Evolutionary conservation across 345 rosid species (phyloP).

Genomic region (Excoecaria agallocha): DNA sequence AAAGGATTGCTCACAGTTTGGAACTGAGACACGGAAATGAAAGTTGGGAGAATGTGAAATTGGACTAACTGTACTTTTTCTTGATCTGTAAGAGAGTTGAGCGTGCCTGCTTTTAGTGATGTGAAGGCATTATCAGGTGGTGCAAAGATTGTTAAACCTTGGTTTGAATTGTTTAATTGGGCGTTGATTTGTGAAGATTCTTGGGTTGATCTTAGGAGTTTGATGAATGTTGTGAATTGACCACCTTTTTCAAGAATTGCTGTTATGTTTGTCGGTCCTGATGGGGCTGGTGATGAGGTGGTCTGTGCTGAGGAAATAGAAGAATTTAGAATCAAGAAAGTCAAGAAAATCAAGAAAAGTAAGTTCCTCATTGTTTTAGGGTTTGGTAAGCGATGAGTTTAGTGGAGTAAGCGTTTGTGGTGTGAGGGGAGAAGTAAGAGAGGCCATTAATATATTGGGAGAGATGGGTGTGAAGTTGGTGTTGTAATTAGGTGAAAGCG

Average conservation of each 20-base stretch:
- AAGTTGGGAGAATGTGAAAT: constrained; percentile 69
- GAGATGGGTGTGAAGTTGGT: constrained; percentile 19
- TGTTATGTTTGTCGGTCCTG: constrained; percentile 68
- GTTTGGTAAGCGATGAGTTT: neutral
- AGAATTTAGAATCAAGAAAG: constrained; percentile 32
- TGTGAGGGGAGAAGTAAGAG: neutral
- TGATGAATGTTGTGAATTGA: constrained; percentile 61
- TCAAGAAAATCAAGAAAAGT: constrained; percentile 28
- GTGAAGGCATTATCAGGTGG: constrained; percentile 75
- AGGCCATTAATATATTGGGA: constrained; percentile 15
- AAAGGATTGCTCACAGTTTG: constrained; percentile 88
- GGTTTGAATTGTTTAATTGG: constrained; percentile 63
- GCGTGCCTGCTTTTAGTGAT: constrained; percentile 59
- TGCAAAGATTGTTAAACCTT: constrained; percentile 76
- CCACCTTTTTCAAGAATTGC: constrained; percentile 76
- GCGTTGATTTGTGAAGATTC: constrained; percentile 71
- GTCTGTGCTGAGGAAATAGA: constrained; percentile 39
- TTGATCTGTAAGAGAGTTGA: constrained; percentile 65
- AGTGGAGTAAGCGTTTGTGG: constrained; percentile 14
- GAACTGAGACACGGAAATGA: constrained; percentile 63
- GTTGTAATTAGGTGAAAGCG: constrained; percentile 40
- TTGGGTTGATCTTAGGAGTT: constrained; percentile 61
- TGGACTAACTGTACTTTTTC: constrained; percentile 73
- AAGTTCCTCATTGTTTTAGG: constrained; percentile 33
- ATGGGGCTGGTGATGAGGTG: constrained; percentile 44